These are phyloP conservation scores for Moelleriella libera DNA, from an alignment of 2,329 filamentous ascomycete species.

Conservation along the genomic window DNA sequence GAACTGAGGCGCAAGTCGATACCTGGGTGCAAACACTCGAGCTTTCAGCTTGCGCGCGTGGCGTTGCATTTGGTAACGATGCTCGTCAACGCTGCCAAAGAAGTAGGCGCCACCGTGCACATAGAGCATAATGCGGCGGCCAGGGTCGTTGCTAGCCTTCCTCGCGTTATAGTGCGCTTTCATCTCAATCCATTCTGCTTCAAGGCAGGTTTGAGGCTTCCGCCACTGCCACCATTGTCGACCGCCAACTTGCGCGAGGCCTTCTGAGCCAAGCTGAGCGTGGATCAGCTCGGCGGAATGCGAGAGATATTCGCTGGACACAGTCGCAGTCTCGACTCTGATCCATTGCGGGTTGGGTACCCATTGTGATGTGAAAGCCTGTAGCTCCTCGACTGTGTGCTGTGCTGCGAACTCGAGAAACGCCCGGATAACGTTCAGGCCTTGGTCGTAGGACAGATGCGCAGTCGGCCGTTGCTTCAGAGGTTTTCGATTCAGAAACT, in stretches of 20 bases:
- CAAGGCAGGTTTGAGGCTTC: conserved; percentile 47
- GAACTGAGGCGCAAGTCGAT: conserved; percentile 82
- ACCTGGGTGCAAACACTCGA: conserved; percentile 72
- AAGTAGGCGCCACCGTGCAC: conserved; percentile 91
- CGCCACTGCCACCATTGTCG: conserved; percentile 85
- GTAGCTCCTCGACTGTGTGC: conserved; percentile 85
- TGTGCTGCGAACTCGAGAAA: conserved; percentile 78
- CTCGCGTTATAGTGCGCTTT: conserved; percentile 56
- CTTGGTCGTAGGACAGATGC: conserved; percentile 89
- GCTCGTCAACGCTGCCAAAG: conserved; percentile 90
- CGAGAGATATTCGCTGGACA: conserved; percentile 49
- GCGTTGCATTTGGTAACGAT: conserved; percentile 95
- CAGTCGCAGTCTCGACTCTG: conserved; percentile 53
- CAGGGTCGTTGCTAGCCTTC: conserved; percentile 42
- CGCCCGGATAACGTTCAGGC: conserved; percentile 70
- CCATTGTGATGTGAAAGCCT: conserved; percentile 83
- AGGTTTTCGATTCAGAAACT: conserved; percentile 74
- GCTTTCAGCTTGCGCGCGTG: conserved; percentile 91
- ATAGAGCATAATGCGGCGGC: conserved; percentile 77
- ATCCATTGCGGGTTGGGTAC: conserved; percentile 86
- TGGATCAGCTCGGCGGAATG: conserved; percentile 54
- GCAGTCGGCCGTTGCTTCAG: conserved; percentile 69
- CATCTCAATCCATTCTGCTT: conserved; percentile 97
- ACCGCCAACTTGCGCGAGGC: conserved; percentile 65
- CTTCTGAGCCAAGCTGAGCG: conserved; percentile 63